These are phyloP conservation scores for Hyphodiscus sp. DNA, from an alignment of 2,329 filamentous ascomycete species.

Conservation along the genomic window DNA sequence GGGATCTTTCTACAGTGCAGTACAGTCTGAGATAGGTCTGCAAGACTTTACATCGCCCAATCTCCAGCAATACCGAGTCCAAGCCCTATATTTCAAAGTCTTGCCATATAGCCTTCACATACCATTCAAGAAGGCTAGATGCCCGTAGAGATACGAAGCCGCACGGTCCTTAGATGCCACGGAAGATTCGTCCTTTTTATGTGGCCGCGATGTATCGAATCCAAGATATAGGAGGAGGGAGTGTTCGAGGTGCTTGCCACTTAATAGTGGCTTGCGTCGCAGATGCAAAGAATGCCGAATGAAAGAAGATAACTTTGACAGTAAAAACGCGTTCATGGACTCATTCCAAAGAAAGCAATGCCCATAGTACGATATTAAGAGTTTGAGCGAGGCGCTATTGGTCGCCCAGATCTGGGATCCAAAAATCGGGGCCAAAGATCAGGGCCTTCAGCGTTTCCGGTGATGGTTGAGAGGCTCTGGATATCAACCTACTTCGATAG, in stretches of 20 bases:
- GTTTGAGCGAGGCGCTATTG: conserved; percentile 37
- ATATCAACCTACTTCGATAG: conserved; percentile 39
- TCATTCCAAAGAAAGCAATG: conserved; percentile 49
- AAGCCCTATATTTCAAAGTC: conserved; percentile 39
- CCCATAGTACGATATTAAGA: conserved; percentile 40
- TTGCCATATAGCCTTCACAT: conserved; percentile 34
- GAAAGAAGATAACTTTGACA: conserved; percentile 38
- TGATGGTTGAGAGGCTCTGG: conserved; percentile 32
- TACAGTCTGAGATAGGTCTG: conserved; percentile 36
- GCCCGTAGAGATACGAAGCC: conserved; percentile 37
- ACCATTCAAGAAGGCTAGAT: conserved; percentile 37
- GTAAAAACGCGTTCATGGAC: conserved; percentile 39
- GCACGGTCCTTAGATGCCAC: conserved; percentile 37
- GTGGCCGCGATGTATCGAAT: conserved; percentile 36
- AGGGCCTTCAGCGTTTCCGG: conserved; percentile 36
- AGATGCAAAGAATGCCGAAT: conserved; percentile 30
- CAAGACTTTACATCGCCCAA: conserved; percentile 40
- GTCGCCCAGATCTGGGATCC: conserved; percentile 40
- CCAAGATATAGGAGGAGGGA: conserved; percentile 33
- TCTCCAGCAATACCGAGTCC: conserved; percentile 43
- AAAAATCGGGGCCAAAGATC: conserved; percentile 34
- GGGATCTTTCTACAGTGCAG: conserved; percentile 37
- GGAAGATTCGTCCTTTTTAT: conserved; percentile 31
- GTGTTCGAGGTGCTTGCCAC: conserved; percentile 36
- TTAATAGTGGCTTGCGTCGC: conserved; percentile 19